Base-by-base conservation (phyloP, 2,329 filamentous ascomycete species). In the Grosmannia huntii region DNA sequence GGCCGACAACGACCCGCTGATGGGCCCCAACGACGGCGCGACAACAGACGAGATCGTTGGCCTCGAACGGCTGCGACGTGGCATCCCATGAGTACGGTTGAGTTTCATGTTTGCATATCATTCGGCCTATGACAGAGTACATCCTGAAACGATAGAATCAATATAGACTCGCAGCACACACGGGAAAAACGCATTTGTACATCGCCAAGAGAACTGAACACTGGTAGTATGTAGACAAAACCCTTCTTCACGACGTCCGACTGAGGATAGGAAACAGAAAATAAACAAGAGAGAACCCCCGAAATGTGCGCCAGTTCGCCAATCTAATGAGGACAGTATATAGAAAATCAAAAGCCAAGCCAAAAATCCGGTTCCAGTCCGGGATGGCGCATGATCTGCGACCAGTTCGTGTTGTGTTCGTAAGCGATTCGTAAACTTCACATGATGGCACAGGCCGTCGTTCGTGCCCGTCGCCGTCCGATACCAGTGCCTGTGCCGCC, bases 41-140 rank as follows among this genome's bases (percentile, higher is more conserved):
- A 1, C 49, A 52, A 11, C 33, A 10, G 75, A 78, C 56, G 76
- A 81, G 53, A 77, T 82, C 9, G 83, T 83, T 65, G 79, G 79
- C 5, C 60, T 83, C 64, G 75, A 82, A 65, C 76, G 77, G 4
- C 71, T 83, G 58, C 63, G 66, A 44, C 74, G 63, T 33, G 59
- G 59, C 19, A 58, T 27, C 12, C 61, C 57, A 3, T 55, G 57
- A 6, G n/a, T n/a, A n/a, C n/a, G n/a, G n/a, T n/a, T n/a, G n/a
- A n/a, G n/a, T n/a, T n/a, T n/a, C n/a, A 28, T 28, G n/a, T 50
- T 50, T 50, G 27, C 48, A 28, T 50, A 9, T 50, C 16, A 9
- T 28, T 50, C 48, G 19, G 25, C 48, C 27, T 19, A 51, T 28
- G n/a, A n/a, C n/a, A n/a, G n/a, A n/a, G 19, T 31, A 52, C 25